phyloP scores from a whole-genome alignment of 2,329 filamentous ascomycete species.

The Coniochaeta ligniaria region DNA sequence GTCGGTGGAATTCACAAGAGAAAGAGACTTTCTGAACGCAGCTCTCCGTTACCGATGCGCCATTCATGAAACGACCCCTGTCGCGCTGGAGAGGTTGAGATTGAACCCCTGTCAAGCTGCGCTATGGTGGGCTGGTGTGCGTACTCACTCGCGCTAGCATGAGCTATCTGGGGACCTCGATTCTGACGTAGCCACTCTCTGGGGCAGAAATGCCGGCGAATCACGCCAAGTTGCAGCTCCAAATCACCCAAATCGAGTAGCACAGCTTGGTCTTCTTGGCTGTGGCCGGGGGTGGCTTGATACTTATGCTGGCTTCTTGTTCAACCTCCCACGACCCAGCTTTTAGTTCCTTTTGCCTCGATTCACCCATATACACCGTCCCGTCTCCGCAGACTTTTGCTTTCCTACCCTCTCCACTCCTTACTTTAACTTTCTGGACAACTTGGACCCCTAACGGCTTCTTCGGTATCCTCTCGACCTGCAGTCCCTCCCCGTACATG shows the following conservation, averaged over 20 bases:
- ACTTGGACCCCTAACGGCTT: not conserved
- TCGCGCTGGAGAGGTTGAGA: not conserved
- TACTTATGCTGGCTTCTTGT: not conserved
- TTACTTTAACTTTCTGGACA: not conserved
- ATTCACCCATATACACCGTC: not conserved
- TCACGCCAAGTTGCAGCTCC: not conserved
- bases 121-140: not conserved
- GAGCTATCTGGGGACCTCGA: not conserved
- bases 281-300: conserved; percentile 2
- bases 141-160: not conserved
- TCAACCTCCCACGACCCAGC: not conserved
- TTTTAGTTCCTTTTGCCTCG: not conserved
- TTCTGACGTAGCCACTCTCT: not conserved
- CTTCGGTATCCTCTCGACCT: not conserved
- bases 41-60: not conserved
- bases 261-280: not conserved
- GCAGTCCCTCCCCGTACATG: not conserved
- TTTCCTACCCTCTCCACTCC: not conserved
- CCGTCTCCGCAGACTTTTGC: not conserved
- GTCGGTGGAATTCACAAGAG: too few species aligned
- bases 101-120: not conserved
- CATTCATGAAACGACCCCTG: not conserved
- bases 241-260: not conserved
- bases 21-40: not conserved
- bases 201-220: not conserved